Evolutionary conservation across 1,284 basidiomycete genomes (phyloP).

Genomic region (Phellinidium pouzarii): DNA sequence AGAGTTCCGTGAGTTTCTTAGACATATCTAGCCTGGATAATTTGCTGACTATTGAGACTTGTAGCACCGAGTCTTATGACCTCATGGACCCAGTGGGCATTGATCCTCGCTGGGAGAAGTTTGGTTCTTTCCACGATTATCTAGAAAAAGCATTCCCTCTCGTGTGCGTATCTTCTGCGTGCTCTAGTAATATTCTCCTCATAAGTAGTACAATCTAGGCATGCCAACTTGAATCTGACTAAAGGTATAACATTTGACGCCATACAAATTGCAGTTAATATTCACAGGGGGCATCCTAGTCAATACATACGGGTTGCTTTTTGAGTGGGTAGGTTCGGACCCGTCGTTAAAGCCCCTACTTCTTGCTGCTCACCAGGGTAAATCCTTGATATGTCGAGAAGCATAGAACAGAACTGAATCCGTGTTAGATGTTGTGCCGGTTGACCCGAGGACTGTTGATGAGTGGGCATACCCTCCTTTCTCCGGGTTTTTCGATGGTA

Average conservation of each 20-base stretch:
- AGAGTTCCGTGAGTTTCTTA: constrained; percentile 29
- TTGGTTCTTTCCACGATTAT: constrained; percentile 22
- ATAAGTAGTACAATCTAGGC: constrained; percentile 22
- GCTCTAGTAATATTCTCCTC: background rate
- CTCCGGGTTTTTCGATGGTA: constrained; percentile 35
- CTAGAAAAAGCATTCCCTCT: constrained; percentile 20
- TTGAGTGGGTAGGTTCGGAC: constrained; percentile 41
- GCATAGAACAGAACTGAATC: constrained; percentile 2
- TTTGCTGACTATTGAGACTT: background rate
- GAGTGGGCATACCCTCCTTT: constrained; percentile 39
- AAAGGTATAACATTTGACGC: constrained; percentile 18
- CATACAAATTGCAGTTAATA: too few relatives aligned
- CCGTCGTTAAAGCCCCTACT: constrained; percentile 40
- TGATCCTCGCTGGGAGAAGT: constrained; percentile 23
- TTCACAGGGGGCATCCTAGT: constrained; percentile 28
- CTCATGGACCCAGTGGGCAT: constrained; percentile 21
- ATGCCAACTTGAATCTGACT: constrained; percentile 31
- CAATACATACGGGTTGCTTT: constrained; percentile 42
- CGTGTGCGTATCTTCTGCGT: constrained; percentile 15
- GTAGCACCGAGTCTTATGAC: constrained; percentile 18
- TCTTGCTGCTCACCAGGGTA: constrained; percentile 42
- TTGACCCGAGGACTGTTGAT: constrained; percentile 32
- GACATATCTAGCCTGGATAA: background rate
- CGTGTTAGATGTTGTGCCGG: constrained; percentile 36
- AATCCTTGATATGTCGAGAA: background rate